Conservation (phyloP, 225 moss, liverwort and hornwort species). For the Takakia lepidozioides region DNA sequence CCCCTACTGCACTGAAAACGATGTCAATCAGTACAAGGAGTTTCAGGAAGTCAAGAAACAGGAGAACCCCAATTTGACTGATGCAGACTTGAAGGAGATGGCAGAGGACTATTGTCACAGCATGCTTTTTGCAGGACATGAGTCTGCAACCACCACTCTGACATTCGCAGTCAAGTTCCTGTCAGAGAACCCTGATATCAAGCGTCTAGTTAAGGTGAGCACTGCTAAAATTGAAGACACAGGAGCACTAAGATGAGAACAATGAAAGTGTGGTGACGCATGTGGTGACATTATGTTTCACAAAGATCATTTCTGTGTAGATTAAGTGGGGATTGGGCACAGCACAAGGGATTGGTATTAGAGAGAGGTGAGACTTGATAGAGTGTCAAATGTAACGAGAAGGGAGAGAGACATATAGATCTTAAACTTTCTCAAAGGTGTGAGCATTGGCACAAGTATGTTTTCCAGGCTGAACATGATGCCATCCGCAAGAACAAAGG, state of each 20-base stretch:
- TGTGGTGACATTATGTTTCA: neutral
- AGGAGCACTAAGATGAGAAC: neutral
- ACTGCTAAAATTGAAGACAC: too few relatives aligned
- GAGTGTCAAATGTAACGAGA: too few relatives aligned
- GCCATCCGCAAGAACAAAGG: constrained; percentile 19
- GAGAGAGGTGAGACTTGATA: too few relatives aligned
- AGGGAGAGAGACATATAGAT: too few relatives aligned
- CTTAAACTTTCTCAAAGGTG: too few relatives aligned
- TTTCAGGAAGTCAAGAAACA: constrained; percentile 12
- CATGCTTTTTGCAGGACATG: constrained; percentile 31
- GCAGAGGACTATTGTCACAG: constrained; percentile 35
- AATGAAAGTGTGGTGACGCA: neutral
- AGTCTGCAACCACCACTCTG: constrained; percentile 27
- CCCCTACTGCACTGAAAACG: constrained; percentile 15
- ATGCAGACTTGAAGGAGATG: constrained; percentile 24
- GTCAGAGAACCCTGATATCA: constrained; percentile 21
- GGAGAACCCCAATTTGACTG: constrained; percentile 12
- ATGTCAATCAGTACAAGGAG: constrained; percentile 27
- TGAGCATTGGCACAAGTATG: too few relatives aligned
- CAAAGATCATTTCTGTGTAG: too few relatives aligned
- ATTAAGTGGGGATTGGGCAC: too few relatives aligned
- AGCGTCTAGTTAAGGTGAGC: constrained; percentile 29
- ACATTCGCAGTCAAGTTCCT: constrained; percentile 28
- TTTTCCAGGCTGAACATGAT: constrained; percentile 25
- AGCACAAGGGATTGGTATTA: too few relatives aligned